Base-by-base conservation (phyloP, 2,329 filamentous ascomycete genomes). In the Ophiostoma montium region DNA sequence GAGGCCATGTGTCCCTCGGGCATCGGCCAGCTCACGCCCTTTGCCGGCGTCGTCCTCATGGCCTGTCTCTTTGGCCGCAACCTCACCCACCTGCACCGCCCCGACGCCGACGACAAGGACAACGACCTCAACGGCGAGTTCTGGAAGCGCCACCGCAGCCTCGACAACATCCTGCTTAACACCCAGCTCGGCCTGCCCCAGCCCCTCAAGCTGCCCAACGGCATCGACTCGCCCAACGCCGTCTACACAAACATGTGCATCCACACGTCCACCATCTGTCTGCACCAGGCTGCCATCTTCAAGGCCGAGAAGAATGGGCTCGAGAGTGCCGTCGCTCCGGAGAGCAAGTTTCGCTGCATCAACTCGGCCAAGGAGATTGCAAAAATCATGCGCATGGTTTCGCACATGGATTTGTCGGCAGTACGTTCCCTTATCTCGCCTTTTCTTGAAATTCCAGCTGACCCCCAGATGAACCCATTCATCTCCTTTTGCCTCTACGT, bases 281-380 rank as follows among this genome's bases (percentile, higher is more conserved):
- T 98, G n/a, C 92, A 98, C 60, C 92, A 98, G 67, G 92, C 90
- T 2, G 92, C 92, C 23, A 96, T 98, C 18, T 95, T 90, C 73
- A 96, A 95, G 62, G 88, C 89, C 0, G 90, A 96, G 59, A 92
- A 88, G 66, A 84, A 95, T 63, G 77, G 80, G 48, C 69, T 95
- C 53, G 81, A 86, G 1, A 69, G 75, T 1, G 81, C 83, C 16
- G 82, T 95, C 43, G 82, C 85, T 54, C 80, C 84, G 1, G 90
- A 96, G 61, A 95, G 89, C 63, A 95, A 95, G 63, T 78, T 92
- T 13, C 78, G 92, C 53, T 96, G 92, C 59, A 87, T 96, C 52
- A 88, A 88, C 19, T 88, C 90, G 12, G 92, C 92, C 27, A 88
- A 89, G 50, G 89, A 95, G 61, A 94, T 95, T 60, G 85, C 89